Base-by-base conservation (phyloP, 768 basidiomycete genomes). In the Tulasnella sp. region DNA sequence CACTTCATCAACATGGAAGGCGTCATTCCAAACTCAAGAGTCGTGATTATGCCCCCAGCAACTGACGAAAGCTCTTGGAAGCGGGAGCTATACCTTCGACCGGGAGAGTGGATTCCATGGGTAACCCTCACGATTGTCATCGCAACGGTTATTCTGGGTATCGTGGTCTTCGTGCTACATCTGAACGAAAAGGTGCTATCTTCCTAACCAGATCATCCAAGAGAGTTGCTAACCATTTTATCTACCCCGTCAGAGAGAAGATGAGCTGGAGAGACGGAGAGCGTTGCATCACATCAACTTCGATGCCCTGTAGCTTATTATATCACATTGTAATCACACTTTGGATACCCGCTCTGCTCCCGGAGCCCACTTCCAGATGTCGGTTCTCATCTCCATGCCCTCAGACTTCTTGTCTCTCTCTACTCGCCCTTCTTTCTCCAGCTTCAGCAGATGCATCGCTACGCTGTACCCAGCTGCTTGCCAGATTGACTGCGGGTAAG, bases 71-170 rank as follows among this genome's bases (percentile, higher is more conserved):
- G 87, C 31, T 89, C 87, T 39, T 99, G 98, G 98, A 93, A 91
- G 83, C 90, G 92, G 75, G 93, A 97, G 85, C 86, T 99, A 81
- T 99, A 95, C 84, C 86, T 99, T 82, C 87, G 96, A 40, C 98
- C 98, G 3, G 98, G 98, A 24, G 93, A 95, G 83, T 99, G 97
- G 96, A 96, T 98, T 80, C 95, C 96, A 1, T 97, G 93, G 94
- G 98, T 99, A 19, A 97, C 93, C n/a, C 86, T 95, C 56, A 94
- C 94, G 0, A 92, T 97, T 0, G 86, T 97, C 10, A 90, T 89
- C 3, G 90, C 92, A 18, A 94, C 92, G 75, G 83, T 90, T 14
- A 83, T 95, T 68, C 85, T 99, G 68, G 95, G 93, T 0, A 86
- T 91, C 12, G 94, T 97, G 76, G 95, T 97, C 56, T 88, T 97